These are phyloP conservation scores for Globisporangium emineosum DNA, from an alignment of 352 stramenopile species.

Conservation along the genomic window DNA sequence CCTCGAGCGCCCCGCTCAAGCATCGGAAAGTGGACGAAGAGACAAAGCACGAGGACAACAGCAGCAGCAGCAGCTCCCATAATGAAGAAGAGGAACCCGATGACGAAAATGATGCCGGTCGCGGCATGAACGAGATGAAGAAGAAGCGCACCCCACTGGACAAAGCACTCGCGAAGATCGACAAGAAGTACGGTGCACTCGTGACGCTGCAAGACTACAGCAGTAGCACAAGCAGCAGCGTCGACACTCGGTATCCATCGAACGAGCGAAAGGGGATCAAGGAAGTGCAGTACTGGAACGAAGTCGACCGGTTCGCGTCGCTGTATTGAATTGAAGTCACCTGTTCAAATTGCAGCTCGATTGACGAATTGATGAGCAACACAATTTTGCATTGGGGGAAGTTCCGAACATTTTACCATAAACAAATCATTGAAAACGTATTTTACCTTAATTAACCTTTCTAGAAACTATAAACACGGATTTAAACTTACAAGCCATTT, in stretches of 20 bases:
- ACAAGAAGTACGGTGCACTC: slow-evolving; percentile 10
- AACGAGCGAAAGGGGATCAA: slow-evolving; percentile 4
- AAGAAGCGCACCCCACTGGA: slow-evolving; percentile 10
- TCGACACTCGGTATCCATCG: background rate
- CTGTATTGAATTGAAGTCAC: background rate
- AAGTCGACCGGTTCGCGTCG: slow-evolving; percentile 21
- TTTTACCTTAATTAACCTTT: too few relatives aligned
- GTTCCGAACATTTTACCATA: too few relatives aligned
- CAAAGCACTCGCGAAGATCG: slow-evolving; percentile 17
- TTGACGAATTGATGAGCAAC: too few relatives aligned
- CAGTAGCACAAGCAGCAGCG: background rate
- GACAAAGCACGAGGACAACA: slow-evolving; percentile 8
- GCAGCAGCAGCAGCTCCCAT: background rate
- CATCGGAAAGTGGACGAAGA: slow-evolving; percentile 15
- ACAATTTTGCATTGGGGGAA: too few relatives aligned
- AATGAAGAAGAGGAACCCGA: background rate
- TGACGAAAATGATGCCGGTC: background rate
- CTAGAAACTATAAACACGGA: too few relatives aligned
- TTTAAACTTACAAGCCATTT: too few relatives aligned
- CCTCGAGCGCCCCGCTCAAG: slow-evolving; percentile 9
- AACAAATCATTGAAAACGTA: too few relatives aligned
- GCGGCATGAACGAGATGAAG: background rate
- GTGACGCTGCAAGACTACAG: background rate
- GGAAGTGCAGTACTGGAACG: slow-evolving; percentile 20
- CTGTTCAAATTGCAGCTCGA: too few relatives aligned